Base-by-base conservation (phyloP, 2,329 filamentous ascomycete genomes). In the Trichoderma asperellum region DNA sequence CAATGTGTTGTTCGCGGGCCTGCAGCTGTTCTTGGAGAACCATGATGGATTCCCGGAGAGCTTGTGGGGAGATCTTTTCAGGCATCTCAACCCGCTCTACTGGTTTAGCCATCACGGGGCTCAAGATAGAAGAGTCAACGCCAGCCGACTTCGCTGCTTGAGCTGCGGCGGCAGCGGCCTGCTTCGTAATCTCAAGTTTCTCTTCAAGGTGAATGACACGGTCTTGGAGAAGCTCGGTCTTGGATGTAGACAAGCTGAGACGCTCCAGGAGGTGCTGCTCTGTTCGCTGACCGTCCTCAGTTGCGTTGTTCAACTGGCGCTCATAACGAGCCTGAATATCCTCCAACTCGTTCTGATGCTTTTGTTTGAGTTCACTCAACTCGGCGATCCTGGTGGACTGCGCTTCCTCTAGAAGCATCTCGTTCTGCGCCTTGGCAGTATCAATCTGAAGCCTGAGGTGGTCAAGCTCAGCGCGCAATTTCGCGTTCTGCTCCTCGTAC, bases 11-110 rank as follows among this genome's bases (percentile, higher is more conserved):
- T 81, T 99, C 96, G 65, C 96, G 94, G 74, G 96, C 93, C 79
- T 98, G 96, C 7, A 99, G 86, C 79, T 99, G 96, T 79, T 98
- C 95, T 81, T 99, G 96, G 32, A 99, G 85, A 21, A 97, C 96
- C 81, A 97, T 90, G 77, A 99, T 97, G 0, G 94, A 97, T 80
- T 99, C 96, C 35, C 96, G 91, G 37, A 99, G 87, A 7, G 96
- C 96, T 80, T 98, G 95, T 0, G 94, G 93, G 2, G 95, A 97
- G 69, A 97, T 93, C 84, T 92, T 97, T 78, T 96, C 93, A 0
- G 93, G 92, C 4, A 89, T 81, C 27, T 86, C 85, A 70, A 82
- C 77, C 73, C 79, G 81, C 32, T 83, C 81, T 6, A 72, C 69
- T 6, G 71, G 65, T 57, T 73, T 64, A 8, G 75, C 71, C 2